Percentiles rank a stretch among this genome's conserved stretches.
These are phyloP conservation scores for Thinopyrum elongatum DNA, from an alignment of 176 grass and related monocot species.

Conservation along the genomic window DNA sequence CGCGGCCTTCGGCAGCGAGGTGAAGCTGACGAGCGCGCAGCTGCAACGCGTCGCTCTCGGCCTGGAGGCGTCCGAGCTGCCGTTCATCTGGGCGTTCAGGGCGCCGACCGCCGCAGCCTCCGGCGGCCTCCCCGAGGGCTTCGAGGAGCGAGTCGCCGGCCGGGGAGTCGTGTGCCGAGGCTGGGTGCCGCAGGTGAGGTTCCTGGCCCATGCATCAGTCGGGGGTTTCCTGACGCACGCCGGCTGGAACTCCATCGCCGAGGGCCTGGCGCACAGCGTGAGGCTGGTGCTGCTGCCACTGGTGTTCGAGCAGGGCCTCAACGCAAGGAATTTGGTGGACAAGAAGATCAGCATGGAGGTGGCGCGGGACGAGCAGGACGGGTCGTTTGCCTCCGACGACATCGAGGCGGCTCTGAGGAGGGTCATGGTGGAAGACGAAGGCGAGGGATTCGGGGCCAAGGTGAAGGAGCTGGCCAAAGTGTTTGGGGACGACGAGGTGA, in stretches of 20 bases:
- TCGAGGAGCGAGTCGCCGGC: constrained; percentile 20
- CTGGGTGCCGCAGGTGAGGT: constrained; percentile 53
- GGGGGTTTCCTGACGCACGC: constrained; percentile 62
- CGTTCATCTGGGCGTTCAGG: constrained; percentile 55
- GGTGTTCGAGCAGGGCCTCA: constrained; percentile 65
- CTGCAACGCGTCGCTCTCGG: constrained; percentile 49
- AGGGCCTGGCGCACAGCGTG: constrained; percentile 45
- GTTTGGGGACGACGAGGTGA: constrained; percentile 46
- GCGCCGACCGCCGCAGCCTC: neutral
- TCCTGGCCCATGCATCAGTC: constrained; percentile 48
- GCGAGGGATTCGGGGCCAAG: constrained; percentile 23
- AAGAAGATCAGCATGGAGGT: constrained; percentile 49
- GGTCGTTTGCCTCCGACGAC: constrained; percentile 38
- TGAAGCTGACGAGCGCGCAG: constrained; percentile 39
- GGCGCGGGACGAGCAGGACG: constrained; percentile 40
- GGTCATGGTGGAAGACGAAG: constrained; percentile 49
- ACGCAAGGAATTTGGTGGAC: constrained; percentile 44
- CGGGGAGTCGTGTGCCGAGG: constrained; percentile 35
- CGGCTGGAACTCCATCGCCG: constrained; percentile 55
- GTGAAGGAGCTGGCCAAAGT: constrained; percentile 38
- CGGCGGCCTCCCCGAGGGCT: constrained; percentile 36
- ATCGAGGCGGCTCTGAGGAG: constrained; percentile 42
- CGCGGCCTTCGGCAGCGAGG: constrained; percentile 74
- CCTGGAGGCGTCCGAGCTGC: constrained; percentile 45
- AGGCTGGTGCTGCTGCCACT: constrained; percentile 49